Percentiles rank a stretch among this genome's conserved stretches.
Conservation (phyloP, 2,329 filamentous ascomycete genomes). For the Trichoderma atroviride region DNA sequence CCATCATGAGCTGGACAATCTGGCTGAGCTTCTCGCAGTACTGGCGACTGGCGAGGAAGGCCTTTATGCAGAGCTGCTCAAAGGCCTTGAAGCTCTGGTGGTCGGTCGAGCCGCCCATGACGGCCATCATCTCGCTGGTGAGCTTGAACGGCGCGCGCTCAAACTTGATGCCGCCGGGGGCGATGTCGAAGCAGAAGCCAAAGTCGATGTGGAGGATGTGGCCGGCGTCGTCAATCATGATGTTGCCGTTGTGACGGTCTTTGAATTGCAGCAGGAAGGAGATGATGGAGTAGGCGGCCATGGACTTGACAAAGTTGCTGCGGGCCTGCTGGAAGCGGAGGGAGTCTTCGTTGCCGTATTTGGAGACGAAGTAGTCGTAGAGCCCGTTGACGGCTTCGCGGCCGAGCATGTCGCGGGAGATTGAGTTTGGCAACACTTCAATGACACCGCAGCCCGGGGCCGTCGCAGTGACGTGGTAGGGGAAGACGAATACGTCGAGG, state of each 20-base stretch:
- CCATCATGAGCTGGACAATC: conserved; percentile 92
- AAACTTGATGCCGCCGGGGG: conserved; percentile 94
- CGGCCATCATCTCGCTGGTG: conserved; percentile 96
- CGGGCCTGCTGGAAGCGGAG: conserved; percentile 93
- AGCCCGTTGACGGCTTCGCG: conserved; percentile 97
- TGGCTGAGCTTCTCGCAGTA: conserved; percentile 88
- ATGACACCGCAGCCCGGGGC: conserved; percentile 98
- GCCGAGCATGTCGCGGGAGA: conserved; percentile 97
- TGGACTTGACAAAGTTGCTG: conserved; percentile 97
- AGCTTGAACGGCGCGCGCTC: conserved; percentile 98
- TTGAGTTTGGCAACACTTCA: conserved; percentile 95
- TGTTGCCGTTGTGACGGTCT: conserved; percentile 98
- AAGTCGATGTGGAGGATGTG: conserved; percentile 99
- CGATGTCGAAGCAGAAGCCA: conserved; percentile 99
- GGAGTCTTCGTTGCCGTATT: conserved; percentile 95
- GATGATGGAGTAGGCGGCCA: conserved; percentile 98
- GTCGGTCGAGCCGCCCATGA: conserved; percentile 87
- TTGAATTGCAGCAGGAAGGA: conserved; percentile 98
- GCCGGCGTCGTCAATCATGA: conserved; percentile 97
- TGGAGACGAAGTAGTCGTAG: conserved; percentile 97
- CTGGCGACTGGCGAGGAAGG: conserved; percentile 84
- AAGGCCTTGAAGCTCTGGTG: conserved; percentile 94
- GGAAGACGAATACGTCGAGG: conserved; percentile 94
- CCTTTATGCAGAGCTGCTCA: conserved; percentile 93
- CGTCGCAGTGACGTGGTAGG: conserved; percentile 95